Evolutionary conservation across 2,329 filamentous ascomycete genomes (phyloP).

Genomic region (Berkeleyomyces basicola): DNA sequence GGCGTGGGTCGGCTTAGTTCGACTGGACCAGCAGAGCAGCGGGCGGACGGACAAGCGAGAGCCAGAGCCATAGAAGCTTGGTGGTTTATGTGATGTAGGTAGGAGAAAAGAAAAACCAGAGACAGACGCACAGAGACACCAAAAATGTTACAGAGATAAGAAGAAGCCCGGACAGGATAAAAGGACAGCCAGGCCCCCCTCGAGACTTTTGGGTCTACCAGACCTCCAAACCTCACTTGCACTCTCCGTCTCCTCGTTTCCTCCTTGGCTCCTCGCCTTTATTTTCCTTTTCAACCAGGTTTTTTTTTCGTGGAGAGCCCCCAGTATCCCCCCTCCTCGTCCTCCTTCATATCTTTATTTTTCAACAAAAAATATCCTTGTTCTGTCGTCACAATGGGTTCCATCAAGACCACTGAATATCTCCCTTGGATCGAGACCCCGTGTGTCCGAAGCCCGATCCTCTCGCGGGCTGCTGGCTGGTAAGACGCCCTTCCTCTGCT

Average conservation of each 20-base stretch:
- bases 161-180: background rate
- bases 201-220: background rate
- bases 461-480: slow-evolving; percentile 59
- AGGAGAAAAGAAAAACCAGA: background rate
- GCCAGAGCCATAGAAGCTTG: background rate
- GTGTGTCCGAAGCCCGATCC: slow-evolving; percentile 45
- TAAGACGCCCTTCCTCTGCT: slow-evolving; percentile 23
- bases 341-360: background rate
- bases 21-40: background rate
- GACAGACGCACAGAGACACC: background rate
- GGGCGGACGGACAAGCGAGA: background rate
- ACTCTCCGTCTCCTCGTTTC: slow-evolving; percentile 3
- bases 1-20: background rate
- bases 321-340: background rate
- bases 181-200: background rate
- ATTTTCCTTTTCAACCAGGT: background rate
- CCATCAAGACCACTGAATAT: slow-evolving; percentile 21
- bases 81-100: background rate
- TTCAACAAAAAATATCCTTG: background rate
- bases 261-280: background rate
- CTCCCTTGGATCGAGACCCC: slow-evolving; percentile 59
- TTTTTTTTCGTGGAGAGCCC: background rate
- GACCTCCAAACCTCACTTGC: background rate
- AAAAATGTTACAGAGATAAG: background rate
- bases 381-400: slow-evolving; percentile 23